These are phyloP conservation scores for Carex scoparia DNA, from an alignment of 176 grass and related monocot genomes.

Conservation along the genomic window DNA sequence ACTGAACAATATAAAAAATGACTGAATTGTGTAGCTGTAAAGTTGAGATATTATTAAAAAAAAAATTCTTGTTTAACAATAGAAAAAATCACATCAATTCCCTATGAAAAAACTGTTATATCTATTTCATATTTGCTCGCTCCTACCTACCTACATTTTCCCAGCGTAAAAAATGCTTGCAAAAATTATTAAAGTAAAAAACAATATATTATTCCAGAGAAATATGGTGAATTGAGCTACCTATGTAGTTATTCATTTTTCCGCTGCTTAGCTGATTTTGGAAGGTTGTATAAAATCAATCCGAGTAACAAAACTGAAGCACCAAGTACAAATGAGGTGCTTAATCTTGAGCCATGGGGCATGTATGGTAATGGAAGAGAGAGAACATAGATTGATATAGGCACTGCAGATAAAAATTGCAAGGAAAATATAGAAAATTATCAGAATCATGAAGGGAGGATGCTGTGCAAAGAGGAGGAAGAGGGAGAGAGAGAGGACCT, in stretches of 20 bases:
- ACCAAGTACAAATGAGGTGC: constrained; percentile 48
- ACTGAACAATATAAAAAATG: neutral
- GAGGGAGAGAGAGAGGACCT: constrained; percentile 35
- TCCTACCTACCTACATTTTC: neutral
- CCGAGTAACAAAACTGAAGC: constrained; percentile 46
- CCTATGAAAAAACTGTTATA: neutral
- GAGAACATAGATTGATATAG: constrained; percentile 75
- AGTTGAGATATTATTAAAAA: neutral
- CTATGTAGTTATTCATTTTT: constrained; percentile 40
- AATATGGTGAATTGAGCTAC: neutral
- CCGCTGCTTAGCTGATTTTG: constrained; percentile 36
- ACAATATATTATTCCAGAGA: neutral
- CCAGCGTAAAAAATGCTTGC: neutral
- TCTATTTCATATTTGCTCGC: neutral
- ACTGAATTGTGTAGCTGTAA: neutral
- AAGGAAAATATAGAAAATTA: neutral
- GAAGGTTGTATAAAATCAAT: constrained; percentile 66
- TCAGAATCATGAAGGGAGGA: constrained; percentile 1
- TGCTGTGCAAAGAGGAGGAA: neutral
- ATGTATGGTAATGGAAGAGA: constrained; percentile 84
- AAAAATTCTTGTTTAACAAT: neutral
- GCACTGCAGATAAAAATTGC: constrained; percentile 43
- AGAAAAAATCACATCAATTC: neutral
- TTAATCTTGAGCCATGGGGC: constrained; percentile 49
- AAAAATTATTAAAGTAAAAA: neutral